Evolutionary conservation across 371 early-diverging fungal genomes (phyloP).

Genomic region (Mucor velutinosus): DNA sequence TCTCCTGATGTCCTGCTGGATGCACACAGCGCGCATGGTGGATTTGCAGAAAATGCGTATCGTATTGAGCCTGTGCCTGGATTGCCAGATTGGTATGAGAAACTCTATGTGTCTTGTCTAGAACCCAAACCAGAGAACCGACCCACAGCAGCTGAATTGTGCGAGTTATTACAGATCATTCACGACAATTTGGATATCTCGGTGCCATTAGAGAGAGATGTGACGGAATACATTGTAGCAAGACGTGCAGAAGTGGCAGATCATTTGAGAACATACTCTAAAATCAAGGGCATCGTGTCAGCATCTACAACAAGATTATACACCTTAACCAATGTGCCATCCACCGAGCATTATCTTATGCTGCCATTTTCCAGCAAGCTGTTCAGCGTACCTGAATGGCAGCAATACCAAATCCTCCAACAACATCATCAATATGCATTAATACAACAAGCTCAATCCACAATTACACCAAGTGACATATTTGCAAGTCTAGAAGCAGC

Average conservation of each 20-base stretch:
- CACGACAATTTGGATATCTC: constrained; percentile 38
- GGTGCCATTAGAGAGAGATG: constrained; percentile 34
- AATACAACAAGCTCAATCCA: not conserved
- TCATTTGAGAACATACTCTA: constrained; percentile 40
- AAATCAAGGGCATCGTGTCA: constrained; percentile 39
- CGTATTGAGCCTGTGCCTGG: constrained; percentile 45
- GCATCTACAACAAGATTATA: constrained; percentile 44
- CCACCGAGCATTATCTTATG: constrained; percentile 14
- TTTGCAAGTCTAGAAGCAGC: constrained; percentile 4
- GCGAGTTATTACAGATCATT: constrained; percentile 36
- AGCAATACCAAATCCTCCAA: not conserved
- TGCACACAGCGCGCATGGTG: not conserved
- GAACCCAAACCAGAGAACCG: constrained; percentile 49
- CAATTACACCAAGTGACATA: constrained; percentile 3
- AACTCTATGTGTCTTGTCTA: constrained; percentile 38
- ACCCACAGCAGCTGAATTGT: constrained; percentile 40
- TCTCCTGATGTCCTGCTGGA: constrained; percentile 45
- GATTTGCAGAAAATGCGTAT: constrained; percentile 31
- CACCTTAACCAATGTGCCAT: constrained; percentile 45
- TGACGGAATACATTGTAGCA: constrained; percentile 47
- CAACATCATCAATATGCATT: not conserved
- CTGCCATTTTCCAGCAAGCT: not conserved
- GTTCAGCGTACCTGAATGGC: not conserved
- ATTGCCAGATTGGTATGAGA: constrained; percentile 47
- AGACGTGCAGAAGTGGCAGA: constrained; percentile 48